Evolutionary conservation across 2,329 filamentous ascomycete species (phyloP).

Genomic region (Triangularia setosa): DNA sequence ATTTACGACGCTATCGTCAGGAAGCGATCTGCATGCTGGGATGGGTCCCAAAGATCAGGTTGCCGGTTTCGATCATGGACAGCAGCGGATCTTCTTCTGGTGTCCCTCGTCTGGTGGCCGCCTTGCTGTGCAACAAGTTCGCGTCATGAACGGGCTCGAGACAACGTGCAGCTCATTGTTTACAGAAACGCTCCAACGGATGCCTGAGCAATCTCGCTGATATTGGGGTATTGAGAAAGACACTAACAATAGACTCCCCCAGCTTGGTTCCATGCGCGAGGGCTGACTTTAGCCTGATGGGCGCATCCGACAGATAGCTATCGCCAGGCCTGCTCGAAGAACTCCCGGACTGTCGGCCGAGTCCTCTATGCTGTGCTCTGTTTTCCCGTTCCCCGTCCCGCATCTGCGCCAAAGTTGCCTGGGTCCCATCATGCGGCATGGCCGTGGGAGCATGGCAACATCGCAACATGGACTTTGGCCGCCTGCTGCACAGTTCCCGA

Average conservation of each 20-base stretch:
- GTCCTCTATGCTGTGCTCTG: conserved; percentile 16
- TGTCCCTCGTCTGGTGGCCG: neutral
- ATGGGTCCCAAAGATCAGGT: conserved; percentile 4
- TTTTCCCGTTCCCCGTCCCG: neutral
- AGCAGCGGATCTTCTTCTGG: conserved; percentile 4
- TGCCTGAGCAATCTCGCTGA: conserved; percentile 10
- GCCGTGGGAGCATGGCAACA: neutral
- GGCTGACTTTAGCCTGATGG: conserved; percentile 21
- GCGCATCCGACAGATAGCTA: conserved; percentile 14
- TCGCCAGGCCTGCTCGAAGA: conserved; percentile 4
- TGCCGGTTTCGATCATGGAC: conserved; percentile 8
- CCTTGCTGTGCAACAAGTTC: conserved; percentile 13
- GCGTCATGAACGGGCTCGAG: conserved; percentile 5
- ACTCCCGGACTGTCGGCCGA: conserved; percentile 19
- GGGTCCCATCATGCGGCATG: conserved; percentile 8
- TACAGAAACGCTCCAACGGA: neutral
- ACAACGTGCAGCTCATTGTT: conserved; percentile 1
- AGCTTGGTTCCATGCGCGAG: conserved; percentile 14
- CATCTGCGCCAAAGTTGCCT: neutral
- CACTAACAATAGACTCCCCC: conserved; percentile 13
- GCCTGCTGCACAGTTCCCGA: conserved; percentile 18
- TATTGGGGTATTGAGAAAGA: conserved; percentile 8
- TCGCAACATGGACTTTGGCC: neutral
- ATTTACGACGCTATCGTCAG: conserved; percentile 2
- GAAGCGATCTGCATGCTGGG: conserved; percentile 6